Conservation (phyloP, 495 filamentous ascomycete genomes). For the Podospora pseudopauciseta region DNA sequence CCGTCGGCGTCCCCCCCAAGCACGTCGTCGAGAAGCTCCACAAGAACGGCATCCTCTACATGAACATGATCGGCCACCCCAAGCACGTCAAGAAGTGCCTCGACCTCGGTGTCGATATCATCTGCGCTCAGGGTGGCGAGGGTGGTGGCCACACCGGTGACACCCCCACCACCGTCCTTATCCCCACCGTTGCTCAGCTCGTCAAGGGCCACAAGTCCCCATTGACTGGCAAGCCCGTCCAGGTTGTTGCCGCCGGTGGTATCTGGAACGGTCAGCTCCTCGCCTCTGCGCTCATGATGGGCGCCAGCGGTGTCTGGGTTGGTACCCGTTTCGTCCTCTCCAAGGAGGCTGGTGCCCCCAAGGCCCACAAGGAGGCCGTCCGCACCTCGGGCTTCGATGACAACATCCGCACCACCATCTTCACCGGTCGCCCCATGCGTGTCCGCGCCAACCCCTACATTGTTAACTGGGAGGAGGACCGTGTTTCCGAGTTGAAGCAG, state of each 20-base stretch:
- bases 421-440: constrained; percentile 91
- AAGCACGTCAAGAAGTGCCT: constrained; percentile 96
- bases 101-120: constrained; percentile 82
- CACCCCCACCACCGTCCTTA: constrained; percentile 65
- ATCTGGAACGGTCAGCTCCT: constrained; percentile 89
- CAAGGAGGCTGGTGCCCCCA: constrained; percentile 90
- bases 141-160: constrained; percentile 80
- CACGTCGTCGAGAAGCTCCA: constrained; percentile 85
- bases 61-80: constrained; percentile 99
- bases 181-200: constrained; percentile 82
- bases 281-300: constrained; percentile 87
- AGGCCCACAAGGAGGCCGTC: constrained; percentile 95
- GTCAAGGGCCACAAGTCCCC: constrained; percentile 78
- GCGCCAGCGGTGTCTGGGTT: constrained; percentile 90
- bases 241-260: constrained; percentile 90
- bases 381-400: constrained; percentile 89
- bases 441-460: constrained; percentile 94
- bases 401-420: constrained; percentile 94
- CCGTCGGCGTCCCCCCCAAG: constrained; percentile 90
- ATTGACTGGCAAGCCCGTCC: constrained; percentile 79
- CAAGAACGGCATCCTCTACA: constrained; percentile 82
- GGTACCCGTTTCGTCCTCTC: constrained; percentile 92
- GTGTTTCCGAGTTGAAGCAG: constrained; percentile 81
- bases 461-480: constrained; percentile 91
- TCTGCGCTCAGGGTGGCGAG: constrained; percentile 82